phyloP scores from a whole-genome alignment of 2,329 filamentous ascomycete genomes.

The Talaromyces sp. region DNA sequence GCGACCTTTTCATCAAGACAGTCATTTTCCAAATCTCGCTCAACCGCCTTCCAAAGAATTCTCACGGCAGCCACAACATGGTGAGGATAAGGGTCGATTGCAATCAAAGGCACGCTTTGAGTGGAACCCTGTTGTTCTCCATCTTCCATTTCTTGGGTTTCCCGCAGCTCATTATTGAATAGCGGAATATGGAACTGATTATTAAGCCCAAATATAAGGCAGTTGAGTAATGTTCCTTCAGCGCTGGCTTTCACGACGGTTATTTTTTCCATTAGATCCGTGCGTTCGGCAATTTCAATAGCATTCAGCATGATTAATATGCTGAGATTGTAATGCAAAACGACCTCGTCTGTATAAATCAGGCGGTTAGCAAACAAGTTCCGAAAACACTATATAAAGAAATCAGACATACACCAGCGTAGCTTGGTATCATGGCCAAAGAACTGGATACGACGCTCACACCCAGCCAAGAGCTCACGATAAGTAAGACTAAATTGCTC shows the following conservation, averaged over 20 bases:
- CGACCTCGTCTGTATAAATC: slow-evolving; percentile 18
- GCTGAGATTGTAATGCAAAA: slow-evolving; percentile 25
- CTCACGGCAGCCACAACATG: slow-evolving; percentile 26
- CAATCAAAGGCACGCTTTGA: slow-evolving; percentile 19
- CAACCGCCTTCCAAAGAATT: slow-evolving; percentile 23
- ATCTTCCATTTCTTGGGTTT: background rate
- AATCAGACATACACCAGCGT: slow-evolving; percentile 26
- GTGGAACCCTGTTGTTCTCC: slow-evolving; percentile 1
- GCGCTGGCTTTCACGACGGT: slow-evolving; percentile 19
- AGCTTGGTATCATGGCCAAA: slow-evolving; percentile 25
- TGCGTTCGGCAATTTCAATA: slow-evolving; percentile 21
- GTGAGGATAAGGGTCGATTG: slow-evolving; percentile 28
- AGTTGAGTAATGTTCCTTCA: slow-evolving; percentile 23
- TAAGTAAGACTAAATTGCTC: slow-evolving; percentile 25
- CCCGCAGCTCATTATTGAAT: slow-evolving; percentile 1
- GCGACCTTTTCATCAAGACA: slow-evolving; percentile 21
- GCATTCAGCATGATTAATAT: slow-evolving; percentile 25
- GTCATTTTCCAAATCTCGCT: slow-evolving; percentile 20
- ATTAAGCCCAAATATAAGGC: slow-evolving; percentile 24
- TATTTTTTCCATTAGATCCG: slow-evolving; percentile 21
- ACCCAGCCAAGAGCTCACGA: slow-evolving; percentile 20
- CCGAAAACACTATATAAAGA: background rate
- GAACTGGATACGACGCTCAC: slow-evolving; percentile 26
- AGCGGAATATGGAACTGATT: slow-evolving; percentile 20
- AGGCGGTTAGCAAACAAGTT: background rate